These are phyloP conservation scores for Phytophthora sp. DNA, from an alignment of 352 stramenopile species.

Conservation along the genomic window DNA sequence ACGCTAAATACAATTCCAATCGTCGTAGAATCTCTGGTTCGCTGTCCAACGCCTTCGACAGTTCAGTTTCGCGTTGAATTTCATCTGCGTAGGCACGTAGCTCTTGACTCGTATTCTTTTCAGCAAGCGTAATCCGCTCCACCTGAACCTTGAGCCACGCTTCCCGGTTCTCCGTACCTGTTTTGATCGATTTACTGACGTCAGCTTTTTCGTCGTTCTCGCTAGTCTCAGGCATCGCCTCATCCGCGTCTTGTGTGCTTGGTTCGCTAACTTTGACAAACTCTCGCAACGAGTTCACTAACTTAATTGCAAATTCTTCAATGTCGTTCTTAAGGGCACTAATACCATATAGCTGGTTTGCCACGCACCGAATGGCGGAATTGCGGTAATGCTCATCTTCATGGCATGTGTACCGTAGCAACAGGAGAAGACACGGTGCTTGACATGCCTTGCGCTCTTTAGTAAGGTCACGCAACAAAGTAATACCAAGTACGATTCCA, in stretches of 20 bases:
- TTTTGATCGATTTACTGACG: conserved; percentile 3
- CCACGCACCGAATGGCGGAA: conserved; percentile 74
- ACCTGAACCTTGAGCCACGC: conserved; percentile 39
- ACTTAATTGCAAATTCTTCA: conserved; percentile 61
- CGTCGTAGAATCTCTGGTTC: conserved; percentile 70
- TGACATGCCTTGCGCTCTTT: conserved; percentile 68
- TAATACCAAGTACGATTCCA: conserved; percentile 75
- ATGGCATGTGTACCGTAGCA: conserved; percentile 76
- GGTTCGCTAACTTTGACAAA: conserved; percentile 3
- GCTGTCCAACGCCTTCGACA: conserved; percentile 43
- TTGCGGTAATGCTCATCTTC: conserved; percentile 73
- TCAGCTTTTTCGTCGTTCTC: conserved; percentile 10
- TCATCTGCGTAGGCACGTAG: conserved; percentile 50
- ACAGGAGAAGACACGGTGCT: conserved; percentile 52
- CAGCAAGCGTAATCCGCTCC: conserved; percentile 26
- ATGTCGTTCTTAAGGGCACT: conserved; percentile 58
- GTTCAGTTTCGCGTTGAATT: conserved; percentile 44
- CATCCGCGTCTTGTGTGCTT: conserved; percentile 29
- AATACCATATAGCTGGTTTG: conserved; percentile 79
- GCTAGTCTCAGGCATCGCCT: conserved; percentile 23
- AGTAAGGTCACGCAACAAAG: conserved; percentile 70
- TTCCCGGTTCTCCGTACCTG: conserved; percentile 1
- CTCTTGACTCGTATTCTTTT: conserved; percentile 34
- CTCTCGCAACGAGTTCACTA: conserved; percentile 62
- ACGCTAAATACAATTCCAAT: conserved; percentile 70